Evolutionary conservation across 805 yeast species (phyloP), one percentile per base, ranked within the genome.

Genomic region (Saccharomyces kudriavzevii): DNA sequence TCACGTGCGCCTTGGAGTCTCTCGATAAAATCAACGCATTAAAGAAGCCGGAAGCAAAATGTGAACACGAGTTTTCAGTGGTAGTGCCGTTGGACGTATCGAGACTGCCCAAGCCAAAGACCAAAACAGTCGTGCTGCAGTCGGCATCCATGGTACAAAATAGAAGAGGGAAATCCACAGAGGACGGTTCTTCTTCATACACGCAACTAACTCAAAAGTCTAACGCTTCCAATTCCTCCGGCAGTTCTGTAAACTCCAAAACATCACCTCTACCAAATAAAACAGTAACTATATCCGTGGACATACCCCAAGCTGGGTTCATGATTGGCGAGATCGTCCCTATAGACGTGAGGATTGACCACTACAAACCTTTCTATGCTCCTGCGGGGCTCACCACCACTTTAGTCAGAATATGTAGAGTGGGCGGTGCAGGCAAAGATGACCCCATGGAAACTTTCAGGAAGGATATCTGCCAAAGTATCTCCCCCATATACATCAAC

Each of bases 251-350:
- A 26, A 51, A 30, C 35, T 27, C 49, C 6, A 29, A 40, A n/a
- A 40, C 11, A 17, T 5, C 49, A 14, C 20, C 46, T 35, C 25
- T 20, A 47, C 11, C 45, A 50, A 29, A 59, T 9, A 64, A 60
- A 40, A 66, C 71, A 4, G 75, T 78, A 2, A 73, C 66, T 47
- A 66, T 80, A 43, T 62, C 74, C 3, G 78, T 82, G 5, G 74
- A 74, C 28, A 55, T 78, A 5, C 77, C 89, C 1, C 77, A 78
- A 45, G 73, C 84, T 43, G 97, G 97, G 0, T 89, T 77, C 62
- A 70, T 87, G 1, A 76, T 90, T 30, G 96, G 96, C 25, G 97
- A 90, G 63, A 65, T 77, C 1, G 80, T 91, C 0, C 94, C 96
- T 0, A 78, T 91, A 11, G 83, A 81, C 60, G 71, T 91, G 29